Base-by-base conservation (phyloP, 176 grass and related monocot genomes). In the Puya raimondii region DNA sequence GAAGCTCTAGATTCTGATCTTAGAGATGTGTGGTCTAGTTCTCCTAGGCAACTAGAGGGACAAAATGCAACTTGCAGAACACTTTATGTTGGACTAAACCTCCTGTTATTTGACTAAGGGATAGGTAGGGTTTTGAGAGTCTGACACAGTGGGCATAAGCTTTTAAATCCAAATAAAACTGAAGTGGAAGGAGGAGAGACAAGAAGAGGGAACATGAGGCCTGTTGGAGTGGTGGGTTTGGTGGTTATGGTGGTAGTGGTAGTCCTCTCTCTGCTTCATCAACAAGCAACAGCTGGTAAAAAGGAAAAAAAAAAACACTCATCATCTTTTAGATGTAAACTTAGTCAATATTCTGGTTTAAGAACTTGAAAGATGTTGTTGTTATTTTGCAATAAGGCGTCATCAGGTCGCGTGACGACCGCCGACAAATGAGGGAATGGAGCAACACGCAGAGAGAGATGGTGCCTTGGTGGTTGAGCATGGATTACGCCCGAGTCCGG, bases 401-500 rank as follows among this genome's bases (percentile, higher is more conserved):
- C 66, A 21, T 68, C 29, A 77, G 78, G 47, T 50, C 78, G 52
- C 54, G 76, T 11, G 50, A 82, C 53, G 23, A 70, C 56, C 48
- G 17, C 1, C 25, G 16, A 12, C 16, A 12, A 1, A 50, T 4
- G 20, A 70, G 23, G n/a, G 25, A 12, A 50, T 12, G 50, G 17
- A 22, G 13, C 26, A 29, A 10, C 15, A 10, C 33, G 47, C 50
- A 69, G 12, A 80, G 84, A 25, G 75, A 59, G 23, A 82, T 50
- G 47, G 53, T 73, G 54, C 77, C 81, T 63, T 81, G 71, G 81
- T 91, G 78, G 88, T 82, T 53, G 71, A 80, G 79, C 17, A 75
- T 59, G 48, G 84, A 91, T 82, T 91, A 91, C 64, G 68, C 72
- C 12, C 71, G 64, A 16, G 79, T 81, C 1, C 76, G 63, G 20